Evolutionary conservation across 106 monocot genomes (phyloP).

Genomic region (Posidonia australis): DNA sequence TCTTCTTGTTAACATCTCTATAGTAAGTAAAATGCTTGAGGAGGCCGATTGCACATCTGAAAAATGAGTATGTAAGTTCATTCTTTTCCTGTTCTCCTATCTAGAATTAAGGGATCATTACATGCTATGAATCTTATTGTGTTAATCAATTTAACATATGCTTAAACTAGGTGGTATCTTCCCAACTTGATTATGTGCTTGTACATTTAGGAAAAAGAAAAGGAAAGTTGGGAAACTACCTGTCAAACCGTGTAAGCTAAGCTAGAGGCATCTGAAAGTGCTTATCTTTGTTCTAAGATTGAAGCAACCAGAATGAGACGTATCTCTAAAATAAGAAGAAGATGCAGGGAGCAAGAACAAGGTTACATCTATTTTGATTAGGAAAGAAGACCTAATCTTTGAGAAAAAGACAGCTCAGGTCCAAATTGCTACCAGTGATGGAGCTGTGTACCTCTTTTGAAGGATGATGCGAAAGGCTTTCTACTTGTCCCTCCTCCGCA

Average conservation of each 20-base stretch:
- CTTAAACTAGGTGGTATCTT: background rate
- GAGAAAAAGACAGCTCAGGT: too few relatives aligned
- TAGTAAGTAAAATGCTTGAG: too few relatives aligned
- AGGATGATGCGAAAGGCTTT: too few relatives aligned
- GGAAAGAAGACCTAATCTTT: too few relatives aligned
- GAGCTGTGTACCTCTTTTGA: too few relatives aligned
- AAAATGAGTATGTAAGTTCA: constrained; percentile 56
- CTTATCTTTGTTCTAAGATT: constrained; percentile 47
- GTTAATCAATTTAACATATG: background rate
- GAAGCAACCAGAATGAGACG: constrained; percentile 87
- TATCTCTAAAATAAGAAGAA: constrained; percentile 22
- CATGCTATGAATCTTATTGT: background rate
- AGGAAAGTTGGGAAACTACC: constrained; percentile 47
- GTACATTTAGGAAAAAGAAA: constrained; percentile 62
- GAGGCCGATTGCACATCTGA: constrained; percentile 61
- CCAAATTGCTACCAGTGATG: too few relatives aligned
- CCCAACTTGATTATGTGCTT: background rate
- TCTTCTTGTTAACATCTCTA: too few relatives aligned
- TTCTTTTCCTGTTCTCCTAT: background rate
- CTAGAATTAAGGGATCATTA: background rate
- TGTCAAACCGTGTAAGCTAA: constrained; percentile 46
- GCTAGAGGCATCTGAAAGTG: constrained; percentile 79
- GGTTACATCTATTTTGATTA: too few relatives aligned
- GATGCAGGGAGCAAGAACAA: too few relatives aligned
- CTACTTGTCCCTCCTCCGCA: too few relatives aligned